Evolutionary conservation across 345 rosid genomes (phyloP).

Genomic region (Corchorus olitorius): DNA sequence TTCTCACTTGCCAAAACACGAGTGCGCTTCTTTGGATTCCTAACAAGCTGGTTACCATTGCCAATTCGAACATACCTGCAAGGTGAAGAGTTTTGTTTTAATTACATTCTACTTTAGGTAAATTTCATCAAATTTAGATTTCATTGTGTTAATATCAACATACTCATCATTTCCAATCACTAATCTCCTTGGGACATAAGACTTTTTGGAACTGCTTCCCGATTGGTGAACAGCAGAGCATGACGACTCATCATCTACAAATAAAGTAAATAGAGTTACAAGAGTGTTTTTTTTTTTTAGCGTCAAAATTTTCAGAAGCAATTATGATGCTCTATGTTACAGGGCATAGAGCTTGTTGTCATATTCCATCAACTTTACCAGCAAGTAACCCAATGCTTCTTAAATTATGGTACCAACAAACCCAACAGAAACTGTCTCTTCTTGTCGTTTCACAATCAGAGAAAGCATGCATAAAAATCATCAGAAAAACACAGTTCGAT

Average conservation of each 20-base stretch:
- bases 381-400: not conserved
- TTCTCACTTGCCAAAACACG: slow-evolving; percentile 94
- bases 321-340: not conserved
- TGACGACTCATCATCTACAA: slow-evolving; percentile 58
- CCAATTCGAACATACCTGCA: slow-evolving; percentile 95
- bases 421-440: not conserved
- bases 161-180: slow-evolving; percentile 96
- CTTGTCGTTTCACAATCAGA: not conserved
- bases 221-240: slow-evolving; percentile 38
- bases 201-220: slow-evolving; percentile 52
- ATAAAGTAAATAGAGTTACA: slow-evolving; percentile 14
- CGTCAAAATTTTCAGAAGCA: not conserved
- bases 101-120: not conserved
- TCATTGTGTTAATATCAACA: slow-evolving; percentile 31
- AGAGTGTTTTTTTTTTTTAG: not conserved
- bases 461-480: not conserved
- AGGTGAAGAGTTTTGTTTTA: slow-evolving; percentile 9
- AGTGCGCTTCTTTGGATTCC: slow-evolving; percentile 91
- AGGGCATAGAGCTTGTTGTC: not conserved
- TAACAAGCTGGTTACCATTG: slow-evolving; percentile 89
- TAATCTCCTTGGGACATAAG: slow-evolving; percentile 85
- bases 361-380: not conserved
- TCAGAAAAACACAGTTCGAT: not conserved
- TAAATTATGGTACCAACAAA: not conserved
- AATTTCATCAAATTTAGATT: not conserved